Evolutionary conservation across 2,329 filamentous ascomycete species (phyloP).

Genomic region (Colletotrichum abscissum): DNA sequence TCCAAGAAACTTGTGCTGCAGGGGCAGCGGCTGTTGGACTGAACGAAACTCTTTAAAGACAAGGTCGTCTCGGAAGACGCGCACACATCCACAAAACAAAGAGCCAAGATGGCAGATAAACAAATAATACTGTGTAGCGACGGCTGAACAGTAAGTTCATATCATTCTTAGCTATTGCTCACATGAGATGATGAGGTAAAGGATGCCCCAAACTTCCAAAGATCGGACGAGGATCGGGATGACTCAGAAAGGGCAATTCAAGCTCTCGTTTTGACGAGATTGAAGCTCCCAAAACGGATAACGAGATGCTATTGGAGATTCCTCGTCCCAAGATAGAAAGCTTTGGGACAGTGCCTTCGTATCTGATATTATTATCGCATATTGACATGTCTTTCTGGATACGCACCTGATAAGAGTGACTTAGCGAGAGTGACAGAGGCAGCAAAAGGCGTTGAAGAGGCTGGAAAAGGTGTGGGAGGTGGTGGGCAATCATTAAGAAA

Average conservation of each 20-base stretch:
- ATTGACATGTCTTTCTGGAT: neutral
- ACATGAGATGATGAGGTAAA: no score
- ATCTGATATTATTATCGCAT: neutral
- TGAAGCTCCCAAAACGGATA: no score
- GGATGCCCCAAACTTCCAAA: no score
- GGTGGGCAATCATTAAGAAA: constrained; percentile 31
- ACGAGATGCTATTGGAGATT: neutral
- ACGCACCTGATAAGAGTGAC: neutral
- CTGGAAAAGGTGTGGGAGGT: constrained; percentile 18
- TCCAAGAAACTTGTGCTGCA: constrained; percentile 19
- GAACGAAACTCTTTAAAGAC: constrained; percentile 14
- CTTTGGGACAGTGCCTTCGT: neutral
- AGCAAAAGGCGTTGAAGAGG: constrained; percentile 20
- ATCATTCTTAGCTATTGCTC: neutral
- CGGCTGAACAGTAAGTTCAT: neutral
- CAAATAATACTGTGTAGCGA: neutral
- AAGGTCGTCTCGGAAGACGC: constrained; percentile 28
- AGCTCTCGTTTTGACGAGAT: no score
- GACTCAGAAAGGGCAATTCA: no score
- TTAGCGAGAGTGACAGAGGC: constrained; percentile 12
- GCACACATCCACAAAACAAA: constrained; percentile 1
- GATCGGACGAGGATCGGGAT: no score
- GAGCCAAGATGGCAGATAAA: constrained; percentile 13
- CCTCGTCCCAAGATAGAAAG: neutral
- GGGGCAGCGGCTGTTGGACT: constrained; percentile 27